Base-by-base conservation (phyloP, 352 stramenopile genomes). In the Phytophthora sp. region DNA sequence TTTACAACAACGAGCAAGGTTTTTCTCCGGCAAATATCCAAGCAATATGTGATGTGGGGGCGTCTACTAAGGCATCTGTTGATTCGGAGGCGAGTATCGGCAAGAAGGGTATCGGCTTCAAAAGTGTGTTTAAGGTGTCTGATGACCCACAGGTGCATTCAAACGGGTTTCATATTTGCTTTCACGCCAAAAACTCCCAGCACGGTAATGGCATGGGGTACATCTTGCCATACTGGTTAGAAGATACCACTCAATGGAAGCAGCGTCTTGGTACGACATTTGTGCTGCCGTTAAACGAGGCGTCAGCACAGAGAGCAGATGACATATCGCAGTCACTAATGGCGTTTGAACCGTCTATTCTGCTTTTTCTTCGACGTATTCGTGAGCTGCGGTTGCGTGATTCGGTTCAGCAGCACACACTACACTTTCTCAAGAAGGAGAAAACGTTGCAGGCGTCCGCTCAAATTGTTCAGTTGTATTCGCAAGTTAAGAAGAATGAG, bases 91-190 rank as follows among this genome's bases (percentile, higher is more conserved):
- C 52, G 7, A 94, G 87, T 60, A 97, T 97, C n/a, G 87, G 89
- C 26, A 93, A 94, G 56, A 97, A 97, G 53, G 89, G 89, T 3
- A 97, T 97, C 42, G 89, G 87, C 20, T 97, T 97, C 54, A 97
- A 97, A 67, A 95, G 86, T n/a, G 89, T 97, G 3, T 97, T 97
- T 69, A 92, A 93, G 56, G 82, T 97, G 18, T 93, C 87, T 0
- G 79, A 95, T 35, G 58, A 65, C 1, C 89, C 89, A 1, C 76
- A 97, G 31, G 84, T 97, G 30, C 89, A 97, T 63, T 96, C 87
- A 39, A 96, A 96, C 43, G 89, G 89, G 13, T 95, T 93, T 49
- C 87, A 94, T 54, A 83, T 94, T 18, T 82, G 79, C 41, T 96
- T 96, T 45, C 69, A 87, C 66, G 76, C 85, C n/a, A 80, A 77